Evolutionary conservation across 371 early-diverging fungal genomes (phyloP).

Genomic region (Mucor irregularis): DNA sequence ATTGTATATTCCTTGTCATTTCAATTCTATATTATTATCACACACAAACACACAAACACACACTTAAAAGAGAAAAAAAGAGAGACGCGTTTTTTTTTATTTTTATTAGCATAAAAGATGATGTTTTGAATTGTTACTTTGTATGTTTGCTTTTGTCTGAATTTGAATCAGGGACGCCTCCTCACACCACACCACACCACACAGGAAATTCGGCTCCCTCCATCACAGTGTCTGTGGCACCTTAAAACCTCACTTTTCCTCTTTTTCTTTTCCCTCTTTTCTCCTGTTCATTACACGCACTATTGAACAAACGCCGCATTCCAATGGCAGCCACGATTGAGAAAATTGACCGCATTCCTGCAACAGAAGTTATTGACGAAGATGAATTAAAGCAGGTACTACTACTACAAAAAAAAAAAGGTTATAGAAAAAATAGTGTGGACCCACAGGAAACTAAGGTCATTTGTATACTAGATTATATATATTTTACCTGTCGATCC

Average conservation of each 20-base stretch:
- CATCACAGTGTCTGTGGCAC: no score
- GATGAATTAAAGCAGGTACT: constrained; percentile 10
- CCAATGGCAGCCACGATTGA: not conserved
- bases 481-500: constrained; percentile 58
- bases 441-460: not conserved
- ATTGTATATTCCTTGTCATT: constrained; percentile 6
- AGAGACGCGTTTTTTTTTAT: no score
- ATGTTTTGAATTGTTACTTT: no score
- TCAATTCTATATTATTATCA: no score
- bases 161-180: no score
- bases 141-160: no score
- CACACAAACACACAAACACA: no score
- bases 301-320: not conserved
- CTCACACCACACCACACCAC: no score
- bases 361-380: constrained; percentile 1
- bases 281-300: not conserved
- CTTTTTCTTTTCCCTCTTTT: not conserved
- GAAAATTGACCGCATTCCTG: not conserved
- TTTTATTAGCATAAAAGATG: no score
- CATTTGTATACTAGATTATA: constrained; percentile 41
- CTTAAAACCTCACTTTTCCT: no score
- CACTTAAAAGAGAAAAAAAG: no score
- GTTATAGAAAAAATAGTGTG: not conserved
- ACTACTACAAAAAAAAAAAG: not conserved
- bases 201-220: no score